Conservation (phyloP, 345 rosid species). For the Cardiospermum halicacabum region DNA sequence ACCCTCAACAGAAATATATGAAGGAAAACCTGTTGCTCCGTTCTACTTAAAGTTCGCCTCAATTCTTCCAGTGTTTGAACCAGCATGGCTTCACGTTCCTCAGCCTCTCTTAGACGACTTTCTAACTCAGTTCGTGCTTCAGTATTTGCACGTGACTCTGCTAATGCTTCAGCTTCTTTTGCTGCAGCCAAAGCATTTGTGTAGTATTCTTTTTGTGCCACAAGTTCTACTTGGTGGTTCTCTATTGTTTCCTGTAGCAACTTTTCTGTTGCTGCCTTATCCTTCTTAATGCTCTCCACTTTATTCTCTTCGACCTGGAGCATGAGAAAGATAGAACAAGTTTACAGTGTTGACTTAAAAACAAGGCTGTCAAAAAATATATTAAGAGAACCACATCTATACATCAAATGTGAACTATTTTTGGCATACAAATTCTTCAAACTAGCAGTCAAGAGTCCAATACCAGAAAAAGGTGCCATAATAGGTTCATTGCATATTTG, state of each 20-base stretch:
- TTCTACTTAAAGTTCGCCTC: constrained; percentile 87
- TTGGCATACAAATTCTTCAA: background rate
- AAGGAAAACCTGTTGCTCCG: constrained; percentile 83
- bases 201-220: constrained; percentile 77
- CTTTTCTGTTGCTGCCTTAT: constrained; percentile 86
- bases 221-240: constrained; percentile 84
- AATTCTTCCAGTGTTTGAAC: constrained; percentile 92
- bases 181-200: constrained; percentile 82
- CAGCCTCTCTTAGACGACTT: constrained; percentile 81
- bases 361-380: constrained; percentile 5
- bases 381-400: background rate
- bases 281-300: constrained; percentile 86
- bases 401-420: background rate
- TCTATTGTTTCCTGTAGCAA: constrained; percentile 96
- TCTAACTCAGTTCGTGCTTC: constrained; percentile 92
- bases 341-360: background rate
- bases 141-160: constrained; percentile 84
- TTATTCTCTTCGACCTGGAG: constrained; percentile 92
- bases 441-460: background rate
- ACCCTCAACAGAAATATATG: constrained; percentile 15
- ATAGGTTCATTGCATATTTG: background rate
- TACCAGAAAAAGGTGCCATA: background rate
- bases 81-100: constrained; percentile 91
- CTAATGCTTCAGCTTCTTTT: constrained; percentile 90
- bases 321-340: constrained; percentile 13